phyloP scores from a whole-genome alignment of 163 green algal species.

The Scenedesmus sp. region DNA sequence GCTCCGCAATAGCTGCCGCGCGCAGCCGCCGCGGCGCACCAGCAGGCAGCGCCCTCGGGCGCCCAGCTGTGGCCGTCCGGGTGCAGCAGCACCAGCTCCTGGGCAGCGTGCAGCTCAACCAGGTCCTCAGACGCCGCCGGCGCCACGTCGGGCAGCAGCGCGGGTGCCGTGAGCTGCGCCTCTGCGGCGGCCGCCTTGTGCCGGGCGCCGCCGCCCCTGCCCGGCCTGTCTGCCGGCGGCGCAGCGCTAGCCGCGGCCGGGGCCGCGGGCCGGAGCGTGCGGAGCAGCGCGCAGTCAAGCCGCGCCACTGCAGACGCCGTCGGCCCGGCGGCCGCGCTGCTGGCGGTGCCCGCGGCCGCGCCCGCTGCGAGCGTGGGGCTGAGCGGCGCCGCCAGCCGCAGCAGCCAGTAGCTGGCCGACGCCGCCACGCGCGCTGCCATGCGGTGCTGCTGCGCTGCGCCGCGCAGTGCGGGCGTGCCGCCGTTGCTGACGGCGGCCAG shows the following conservation, averaged over 20 bases:
- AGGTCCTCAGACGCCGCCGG: slow-evolving; percentile 1
- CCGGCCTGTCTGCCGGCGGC: not conserved
- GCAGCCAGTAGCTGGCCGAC: slow-evolving; percentile 50
- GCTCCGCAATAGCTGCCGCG: no score
- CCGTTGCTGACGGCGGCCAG: slow-evolving; percentile 31
- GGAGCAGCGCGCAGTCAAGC: slow-evolving; percentile 23
- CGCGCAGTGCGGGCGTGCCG: slow-evolving; percentile 24
- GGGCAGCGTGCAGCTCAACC: slow-evolving; percentile 17
- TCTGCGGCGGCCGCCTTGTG: not conserved
- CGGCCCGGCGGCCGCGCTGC: not conserved
- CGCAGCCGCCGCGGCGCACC: no score
- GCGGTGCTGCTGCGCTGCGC: slow-evolving; percentile 50
- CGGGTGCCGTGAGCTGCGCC: no score
- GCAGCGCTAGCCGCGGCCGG: not conserved
- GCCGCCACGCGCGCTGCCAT: slow-evolving; percentile 46
- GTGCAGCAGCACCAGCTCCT: slow-evolving; percentile 20
- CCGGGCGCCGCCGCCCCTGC: not conserved
- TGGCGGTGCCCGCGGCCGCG: not conserved
- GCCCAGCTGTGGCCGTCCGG: no score
- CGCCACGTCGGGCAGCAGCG: not conserved
- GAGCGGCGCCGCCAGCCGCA: slow-evolving; percentile 40
- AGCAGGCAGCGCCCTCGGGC: no score
- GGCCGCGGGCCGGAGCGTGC: not conserved
- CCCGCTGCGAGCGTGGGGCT: slow-evolving; percentile 8
- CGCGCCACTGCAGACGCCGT: not conserved